These are phyloP conservation scores for Wickerhamomyces chaumierensis DNA, from an alignment of 805 yeast genomes.

Conservation along the genomic window DNA sequence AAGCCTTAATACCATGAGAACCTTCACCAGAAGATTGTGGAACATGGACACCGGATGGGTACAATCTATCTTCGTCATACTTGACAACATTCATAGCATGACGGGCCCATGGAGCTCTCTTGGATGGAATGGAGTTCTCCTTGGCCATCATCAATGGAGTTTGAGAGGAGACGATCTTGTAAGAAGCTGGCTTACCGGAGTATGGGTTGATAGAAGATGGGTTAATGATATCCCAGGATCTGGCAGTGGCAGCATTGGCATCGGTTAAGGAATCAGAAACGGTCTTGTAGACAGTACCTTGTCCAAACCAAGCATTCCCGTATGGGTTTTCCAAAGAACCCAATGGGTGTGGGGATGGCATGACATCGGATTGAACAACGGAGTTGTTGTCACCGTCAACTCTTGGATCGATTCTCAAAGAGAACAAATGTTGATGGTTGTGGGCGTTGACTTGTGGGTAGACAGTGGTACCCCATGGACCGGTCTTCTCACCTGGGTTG, in stretches of 20 bases:
- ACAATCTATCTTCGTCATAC: slow-evolving; percentile 59
- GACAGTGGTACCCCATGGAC: slow-evolving; percentile 74
- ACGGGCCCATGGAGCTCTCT: slow-evolving; percentile 78
- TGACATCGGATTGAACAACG: slow-evolving; percentile 56
- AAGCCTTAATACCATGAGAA: slow-evolving; percentile 49
- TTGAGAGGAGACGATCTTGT: slow-evolving; percentile 67
- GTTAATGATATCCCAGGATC: slow-evolving; percentile 73
- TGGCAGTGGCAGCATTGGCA: slow-evolving; percentile 47
- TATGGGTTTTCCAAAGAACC: slow-evolving; percentile 65
- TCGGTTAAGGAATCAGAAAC: slow-evolving; percentile 56
- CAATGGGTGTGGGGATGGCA: slow-evolving; percentile 42
- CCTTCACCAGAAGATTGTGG: slow-evolving; percentile 70
- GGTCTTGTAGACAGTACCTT: slow-evolving; percentile 56
- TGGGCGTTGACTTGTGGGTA: slow-evolving; percentile 77
- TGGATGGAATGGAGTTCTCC: slow-evolving; percentile 61
- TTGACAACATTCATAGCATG: slow-evolving; percentile 60
- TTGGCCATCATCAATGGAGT: slow-evolving; percentile 65
- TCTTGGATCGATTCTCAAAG: slow-evolving; percentile 70
- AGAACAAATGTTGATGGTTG: slow-evolving; percentile 78
- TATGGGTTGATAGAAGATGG: slow-evolving; percentile 55
- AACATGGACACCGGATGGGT: slow-evolving; percentile 74
- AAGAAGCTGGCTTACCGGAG: slow-evolving; percentile 67
- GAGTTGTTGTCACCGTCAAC: slow-evolving; percentile 66
- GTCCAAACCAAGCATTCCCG: slow-evolving; percentile 66
- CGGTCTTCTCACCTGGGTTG: slow-evolving; percentile 52